Evolutionary conservation across 371 early-diverging fungal species (phyloP).

Genomic region (Syncephalis fuscata): DNA sequence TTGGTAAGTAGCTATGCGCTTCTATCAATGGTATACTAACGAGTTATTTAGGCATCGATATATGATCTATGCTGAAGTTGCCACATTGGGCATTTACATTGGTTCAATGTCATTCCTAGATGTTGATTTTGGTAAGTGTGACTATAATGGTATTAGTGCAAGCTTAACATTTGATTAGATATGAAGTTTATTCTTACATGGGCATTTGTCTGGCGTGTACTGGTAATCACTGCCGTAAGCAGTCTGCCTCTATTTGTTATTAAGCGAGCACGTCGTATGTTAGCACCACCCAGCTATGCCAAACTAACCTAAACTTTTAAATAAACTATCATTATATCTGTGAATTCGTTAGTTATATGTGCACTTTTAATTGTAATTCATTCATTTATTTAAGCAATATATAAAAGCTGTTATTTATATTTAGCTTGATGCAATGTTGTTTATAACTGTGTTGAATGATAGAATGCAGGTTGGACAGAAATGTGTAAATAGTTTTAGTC

Average conservation of each 20-base stretch:
- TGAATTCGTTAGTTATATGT: too few species aligned
- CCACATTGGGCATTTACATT: conserved; percentile 67
- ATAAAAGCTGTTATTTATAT: too few species aligned
- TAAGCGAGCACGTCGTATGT: conserved; percentile 44
- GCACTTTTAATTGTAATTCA: too few species aligned
- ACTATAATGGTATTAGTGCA: not conserved
- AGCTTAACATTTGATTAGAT: conserved; percentile 24
- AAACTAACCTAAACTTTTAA: conserved; percentile 27
- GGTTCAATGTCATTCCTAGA: conserved; percentile 75
- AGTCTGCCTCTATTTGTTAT: conserved; percentile 69
- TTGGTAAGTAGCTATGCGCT: conserved; percentile 29
- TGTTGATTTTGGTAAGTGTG: conserved; percentile 68
- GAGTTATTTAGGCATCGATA: conserved; percentile 39
- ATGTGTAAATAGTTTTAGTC: too few species aligned
- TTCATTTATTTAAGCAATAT: too few species aligned
- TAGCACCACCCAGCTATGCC: conserved; percentile 60
- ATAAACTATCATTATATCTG: too few species aligned
- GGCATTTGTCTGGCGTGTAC: conserved; percentile 79
- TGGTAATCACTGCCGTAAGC: conserved; percentile 75
- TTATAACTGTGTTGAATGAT: too few species aligned
- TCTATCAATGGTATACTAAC: not conserved
- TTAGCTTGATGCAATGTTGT: too few species aligned
- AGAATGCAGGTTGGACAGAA: too few species aligned
- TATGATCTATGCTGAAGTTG: conserved; percentile 74
- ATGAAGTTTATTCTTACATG: conserved; percentile 66